Evolutionary conservation across 345 rosid species (phyloP), one percentile per base, ranked within the genome.

Genomic region (Eucalyptus leucophloia): DNA sequence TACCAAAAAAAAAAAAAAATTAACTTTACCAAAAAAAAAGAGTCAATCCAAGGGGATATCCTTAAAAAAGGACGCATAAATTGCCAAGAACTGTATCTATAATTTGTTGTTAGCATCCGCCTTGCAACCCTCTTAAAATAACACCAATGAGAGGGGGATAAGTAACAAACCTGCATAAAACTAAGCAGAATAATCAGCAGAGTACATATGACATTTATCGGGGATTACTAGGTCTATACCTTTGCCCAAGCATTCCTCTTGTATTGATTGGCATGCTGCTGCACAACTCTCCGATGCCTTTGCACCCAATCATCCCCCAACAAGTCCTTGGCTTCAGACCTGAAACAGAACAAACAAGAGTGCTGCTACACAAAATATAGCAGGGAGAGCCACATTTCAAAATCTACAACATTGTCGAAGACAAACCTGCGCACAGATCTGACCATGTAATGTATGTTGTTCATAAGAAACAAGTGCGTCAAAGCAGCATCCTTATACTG

Each of bases 281-380:
- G 99, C 69, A 98, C 99, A 58, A 95, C 95, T 92, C 99, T 97
- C 92, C 99, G 93, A 91, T 98, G 98, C 91, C 96, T 94, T 91
- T 98, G 99, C 54, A 98, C 99, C 99, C 99, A 98, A 91, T 98
- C 99, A 92, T 98, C 99, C 65, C 99, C 99, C 69, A 98, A 93
- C 93, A 98, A 94, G 92, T 98, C 99, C 93, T 98, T 98, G 88
- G 99, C 99, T 95, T 98, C 99, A 87, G 99, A 98, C 93, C 99
- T 98, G 93, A 86, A 93, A 91, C 7, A 47, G 50, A 47, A 88
- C 28, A 30, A 87, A 44, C 4, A 4, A 88, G 47, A 30, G 19
- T 32, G 32, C 58, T 15, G 4, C 28, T 16, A 49, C 47, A 87
- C 19, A 34, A 49, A 45, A 32, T 9, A 49, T 32, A 40, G 19